Base-by-base conservation (phyloP, 176 grass and related monocot species). In the Poa pratensis region DNA sequence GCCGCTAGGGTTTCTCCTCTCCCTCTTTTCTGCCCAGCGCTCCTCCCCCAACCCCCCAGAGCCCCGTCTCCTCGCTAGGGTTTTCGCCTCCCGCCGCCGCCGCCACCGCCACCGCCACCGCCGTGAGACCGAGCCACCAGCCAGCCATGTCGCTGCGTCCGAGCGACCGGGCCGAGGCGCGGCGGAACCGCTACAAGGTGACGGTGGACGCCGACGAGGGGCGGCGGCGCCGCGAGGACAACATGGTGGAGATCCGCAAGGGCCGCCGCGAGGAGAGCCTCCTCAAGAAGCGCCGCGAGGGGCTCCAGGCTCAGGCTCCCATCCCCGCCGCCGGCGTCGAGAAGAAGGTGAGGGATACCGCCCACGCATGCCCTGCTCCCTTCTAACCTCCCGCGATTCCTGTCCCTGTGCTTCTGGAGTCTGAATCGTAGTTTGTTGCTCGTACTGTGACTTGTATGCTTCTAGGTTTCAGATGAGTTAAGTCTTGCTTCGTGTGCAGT, bases 231-330 rank as follows among this genome's bases (percentile, higher is more conserved):
- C 86, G 96, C 77, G 96, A 95, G 84, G 96, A 98, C 82, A 98
- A 95, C 84, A 90, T 98, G 96, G 96, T 98, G 19, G 96, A 98
- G 88, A 91, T 98, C 80, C 96, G 96, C 37, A 95, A 95, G 96
- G 92, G 16, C 69, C 91, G 93, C 46, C 91, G 96, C 59, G 96
- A 98, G 86, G 96, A 98, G 90, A 98, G 86, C 86, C 93, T 98
- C 18, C 91, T 90, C 78, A 98, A 98, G 91, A 98, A 89, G 91
- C 89, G 96, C 54, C 91, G 91, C 4, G 96, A 98, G 86, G 96
- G 93, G 61, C 94, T 98, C 50, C 84, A 83, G 74, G 75, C 93
- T 66, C 85, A 90, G 84, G 45, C 59, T 51, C 78, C 93, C 15
- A 35, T 88, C 55, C 83, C 88, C 18, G 76, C 89, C 11, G 23